phyloP scores from a whole-genome alignment of 2,329 filamentous ascomycete genomes.

The Pseudogymnoascus sp. region DNA sequence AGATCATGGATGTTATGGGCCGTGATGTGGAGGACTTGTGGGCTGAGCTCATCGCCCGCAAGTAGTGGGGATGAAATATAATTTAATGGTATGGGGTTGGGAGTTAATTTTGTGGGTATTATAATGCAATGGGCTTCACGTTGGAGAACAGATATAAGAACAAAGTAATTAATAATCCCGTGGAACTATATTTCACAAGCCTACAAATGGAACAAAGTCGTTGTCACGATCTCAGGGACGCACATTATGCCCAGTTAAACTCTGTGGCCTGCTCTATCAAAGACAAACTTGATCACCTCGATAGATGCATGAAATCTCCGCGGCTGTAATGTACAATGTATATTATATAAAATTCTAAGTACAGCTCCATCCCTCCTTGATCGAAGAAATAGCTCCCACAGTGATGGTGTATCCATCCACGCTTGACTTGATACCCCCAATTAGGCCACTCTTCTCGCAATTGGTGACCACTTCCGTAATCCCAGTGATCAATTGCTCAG shows the following conservation, averaged over 20 bases:
- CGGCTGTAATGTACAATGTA: background rate
- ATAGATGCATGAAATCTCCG: background rate
- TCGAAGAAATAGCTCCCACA: background rate
- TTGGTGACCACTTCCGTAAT: background rate
- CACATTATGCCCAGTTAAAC: too few relatives aligned
- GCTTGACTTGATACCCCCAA: background rate
- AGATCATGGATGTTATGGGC: conserved; percentile 12
- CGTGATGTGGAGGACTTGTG: conserved; percentile 14
- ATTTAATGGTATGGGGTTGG: background rate
- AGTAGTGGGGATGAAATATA: background rate
- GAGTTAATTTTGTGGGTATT: background rate
- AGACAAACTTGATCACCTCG: background rate
- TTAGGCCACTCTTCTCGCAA: background rate
- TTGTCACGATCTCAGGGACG: too few relatives aligned
- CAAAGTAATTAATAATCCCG: background rate
- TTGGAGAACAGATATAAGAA: background rate
- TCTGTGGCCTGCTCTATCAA: background rate
- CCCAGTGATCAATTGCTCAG: background rate
- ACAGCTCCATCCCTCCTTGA: background rate
- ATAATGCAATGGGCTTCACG: background rate
- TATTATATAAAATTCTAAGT: background rate
- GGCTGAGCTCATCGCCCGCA: background rate
- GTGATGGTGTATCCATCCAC: background rate
- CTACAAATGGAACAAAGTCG: too few relatives aligned
- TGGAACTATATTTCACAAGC: too few relatives aligned